Conservation (phyloP, 148 eudicot genomes). For the Bassia scoparia region DNA sequence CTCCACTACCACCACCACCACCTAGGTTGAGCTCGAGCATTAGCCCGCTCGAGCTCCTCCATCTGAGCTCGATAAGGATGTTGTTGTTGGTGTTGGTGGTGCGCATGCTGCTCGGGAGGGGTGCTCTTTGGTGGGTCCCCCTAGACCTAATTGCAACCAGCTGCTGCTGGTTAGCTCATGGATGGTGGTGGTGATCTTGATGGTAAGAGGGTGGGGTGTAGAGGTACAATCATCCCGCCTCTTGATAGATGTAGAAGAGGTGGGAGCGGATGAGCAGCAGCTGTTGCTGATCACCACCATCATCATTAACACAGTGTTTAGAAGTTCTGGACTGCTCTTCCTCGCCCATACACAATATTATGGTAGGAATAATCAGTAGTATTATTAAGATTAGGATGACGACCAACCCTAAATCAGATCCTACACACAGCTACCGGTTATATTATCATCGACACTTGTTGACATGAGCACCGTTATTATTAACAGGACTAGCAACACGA, state of each 20-base stretch:
- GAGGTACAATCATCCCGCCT: not conserved
- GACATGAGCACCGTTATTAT: not conserved
- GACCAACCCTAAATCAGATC: constrained; percentile 16
- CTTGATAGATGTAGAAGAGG: not conserved
- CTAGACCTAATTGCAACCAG: constrained; percentile 76
- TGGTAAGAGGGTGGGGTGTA: not conserved
- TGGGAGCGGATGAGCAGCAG: not conserved
- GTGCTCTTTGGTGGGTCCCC: constrained; percentile 7
- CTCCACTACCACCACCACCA: not conserved
- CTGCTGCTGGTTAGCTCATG: not conserved
- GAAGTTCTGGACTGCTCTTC: constrained; percentile 7
- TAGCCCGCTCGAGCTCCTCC: not conserved
- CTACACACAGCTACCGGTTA: not conserved
- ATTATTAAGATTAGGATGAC: not conserved
- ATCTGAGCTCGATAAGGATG: constrained; percentile 15
- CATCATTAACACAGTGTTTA: constrained; percentile 18
- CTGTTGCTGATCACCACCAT: constrained; percentile 19
- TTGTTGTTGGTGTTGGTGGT: no score
- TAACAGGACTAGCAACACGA: not conserved
- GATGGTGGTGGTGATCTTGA: not conserved
- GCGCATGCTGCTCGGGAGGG: not conserved
- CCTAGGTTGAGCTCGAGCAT: constrained; percentile 30
- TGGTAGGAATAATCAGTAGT: not conserved
- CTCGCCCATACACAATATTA: not conserved
- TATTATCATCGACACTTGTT: not conserved